These are phyloP conservation scores for Cladosporium sp. DNA, from an alignment of 2,329 filamentous ascomycete species.

Conservation along the genomic window DNA sequence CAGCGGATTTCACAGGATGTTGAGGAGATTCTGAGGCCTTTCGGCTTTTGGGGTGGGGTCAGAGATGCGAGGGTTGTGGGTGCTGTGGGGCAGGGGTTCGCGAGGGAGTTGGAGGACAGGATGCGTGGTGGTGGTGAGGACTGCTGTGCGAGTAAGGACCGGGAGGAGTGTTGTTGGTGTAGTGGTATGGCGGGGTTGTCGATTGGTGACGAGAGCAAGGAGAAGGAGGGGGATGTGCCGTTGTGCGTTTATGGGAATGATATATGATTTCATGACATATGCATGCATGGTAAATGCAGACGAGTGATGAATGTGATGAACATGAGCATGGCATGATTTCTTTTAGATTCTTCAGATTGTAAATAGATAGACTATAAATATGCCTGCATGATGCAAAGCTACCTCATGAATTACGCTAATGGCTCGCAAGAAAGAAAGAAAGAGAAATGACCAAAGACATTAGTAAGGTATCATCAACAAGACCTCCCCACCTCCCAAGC, in stretches of 20 bases:
- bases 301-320: not conserved
- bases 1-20: slow-evolving; percentile 31
- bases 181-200: slow-evolving; percentile 9
- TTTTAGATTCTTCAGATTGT: no score
- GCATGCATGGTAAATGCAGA: not conserved
- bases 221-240: slow-evolving; percentile 12
- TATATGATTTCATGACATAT: slow-evolving; percentile 13
- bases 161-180: not conserved
- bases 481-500: slow-evolving; percentile 41
- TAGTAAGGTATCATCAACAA: slow-evolving; percentile 27
- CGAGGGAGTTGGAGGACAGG: slow-evolving; percentile 29
- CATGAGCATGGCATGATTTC: no score
- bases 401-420: no score
- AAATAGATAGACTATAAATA: no score
- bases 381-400: not conserved
- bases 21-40: slow-evolving; percentile 41
- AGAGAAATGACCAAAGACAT: not conserved
- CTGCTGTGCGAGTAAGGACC: not conserved
- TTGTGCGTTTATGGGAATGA: slow-evolving; percentile 26
- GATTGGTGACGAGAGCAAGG: no score
- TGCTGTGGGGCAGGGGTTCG: slow-evolving; percentile 36
- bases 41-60: slow-evolving; percentile 35
- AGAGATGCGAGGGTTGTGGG: slow-evolving; percentile 35
- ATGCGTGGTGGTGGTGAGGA: slow-evolving; percentile 21
- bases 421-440: no score